phyloP scores from a whole-genome alignment of 345 rosid genomes.

The Eucalyptus viminalis region DNA sequence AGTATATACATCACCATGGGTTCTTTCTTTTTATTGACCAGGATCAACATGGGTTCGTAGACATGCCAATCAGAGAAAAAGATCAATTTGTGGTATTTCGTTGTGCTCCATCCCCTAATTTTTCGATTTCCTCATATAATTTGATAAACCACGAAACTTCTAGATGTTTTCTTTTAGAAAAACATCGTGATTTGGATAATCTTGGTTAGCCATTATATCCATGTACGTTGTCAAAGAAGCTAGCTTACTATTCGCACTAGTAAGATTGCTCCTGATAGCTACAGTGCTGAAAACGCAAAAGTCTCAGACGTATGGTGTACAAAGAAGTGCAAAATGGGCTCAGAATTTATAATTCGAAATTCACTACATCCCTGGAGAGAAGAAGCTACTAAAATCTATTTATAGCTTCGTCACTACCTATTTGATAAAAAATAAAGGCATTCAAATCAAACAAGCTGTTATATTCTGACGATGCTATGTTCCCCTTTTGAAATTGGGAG shows the following conservation, averaged over 20 bases:
- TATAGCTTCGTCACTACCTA: neutral
- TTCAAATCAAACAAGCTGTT: neutral
- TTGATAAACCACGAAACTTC: neutral
- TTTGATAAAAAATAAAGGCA: neutral
- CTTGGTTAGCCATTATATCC: neutral
- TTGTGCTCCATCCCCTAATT: neutral
- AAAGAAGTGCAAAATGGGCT: neutral
- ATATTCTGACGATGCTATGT: neutral
- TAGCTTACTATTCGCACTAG: neutral
- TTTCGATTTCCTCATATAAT: neutral
- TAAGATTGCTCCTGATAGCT: neutral
- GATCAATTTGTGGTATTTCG: neutral
- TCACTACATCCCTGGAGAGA: neutral
- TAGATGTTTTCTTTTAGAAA: neutral
- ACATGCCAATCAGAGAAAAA: neutral
- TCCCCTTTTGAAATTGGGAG: neutral
- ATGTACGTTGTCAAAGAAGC: neutral
- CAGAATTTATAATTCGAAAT: neutral
- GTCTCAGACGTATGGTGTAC: neutral
- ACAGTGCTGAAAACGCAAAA: neutral
- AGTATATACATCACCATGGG: neutral
- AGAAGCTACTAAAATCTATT: neutral
- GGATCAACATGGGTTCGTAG: neutral
- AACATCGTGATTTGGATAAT: neutral
- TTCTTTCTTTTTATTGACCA: neutral